Evolutionary conservation across 306 rosid species (phyloP), one percentile per base, ranked within the genome.

Genomic region (Fragaria nilgerrensis): DNA sequence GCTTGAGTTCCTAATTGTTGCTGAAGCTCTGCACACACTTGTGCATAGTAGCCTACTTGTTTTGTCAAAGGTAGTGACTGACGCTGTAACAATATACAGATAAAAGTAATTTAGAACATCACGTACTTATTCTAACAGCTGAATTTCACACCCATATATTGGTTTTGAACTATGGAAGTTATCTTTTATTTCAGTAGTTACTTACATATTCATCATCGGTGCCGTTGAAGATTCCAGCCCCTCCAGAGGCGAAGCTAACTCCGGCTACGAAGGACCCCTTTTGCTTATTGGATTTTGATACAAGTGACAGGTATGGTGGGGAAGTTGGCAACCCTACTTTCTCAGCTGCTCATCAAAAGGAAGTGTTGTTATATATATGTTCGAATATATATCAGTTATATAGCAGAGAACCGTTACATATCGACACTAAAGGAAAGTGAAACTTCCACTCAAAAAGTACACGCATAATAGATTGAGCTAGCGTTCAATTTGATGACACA

Each of bases 201-300:
- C 98, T 92, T 86, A 91, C 97, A 44, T 25, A 82, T 39, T 53
- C 70, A 19, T 76, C 58, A 63, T 90, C 88, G 2, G 87, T 75
- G 65, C 87, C 89, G n/a, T 87, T 86, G 58, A 92, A 90, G 77
- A 92, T 94, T 80, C 96, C 97, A 45, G 98, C 98, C 58, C 97
- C 97, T 73, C 88, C 93, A 2, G 96, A 94, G 47, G 96, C 98
- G 59, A 94, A 92, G 89, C 90, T 94, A 74, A 90, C 85, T 77
- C 98, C 98, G 15, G 70, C 80, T 10, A 78, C 39, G 14, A 84
- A 79, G 23, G 92, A 80, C 2, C 44, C 69, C 14, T 77, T 73
- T 52, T 43, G 71, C 70, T 68, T 78, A 72, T 77, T 84, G 29
- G 48, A 74, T 73, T 73, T 90, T 64, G 91, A 79, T 7, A 25